Conservation (phyloP, 1,284 basidiomycete genomes). For the Ceratobasidium sp. region DNA sequence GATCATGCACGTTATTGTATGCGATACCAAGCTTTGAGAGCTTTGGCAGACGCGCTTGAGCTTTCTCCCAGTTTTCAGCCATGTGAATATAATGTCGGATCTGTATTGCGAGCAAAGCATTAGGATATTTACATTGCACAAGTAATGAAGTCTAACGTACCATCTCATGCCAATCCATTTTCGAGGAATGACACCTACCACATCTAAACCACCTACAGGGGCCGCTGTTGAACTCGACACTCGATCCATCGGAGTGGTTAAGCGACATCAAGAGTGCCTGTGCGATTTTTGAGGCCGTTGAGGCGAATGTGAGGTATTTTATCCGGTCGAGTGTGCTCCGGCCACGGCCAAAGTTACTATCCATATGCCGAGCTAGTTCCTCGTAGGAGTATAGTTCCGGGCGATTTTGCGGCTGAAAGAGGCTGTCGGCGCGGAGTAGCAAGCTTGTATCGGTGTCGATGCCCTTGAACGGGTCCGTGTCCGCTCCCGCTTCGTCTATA, state of each 20-base stretch:
- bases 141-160: neutral
- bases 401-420: neutral
- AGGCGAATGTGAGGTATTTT: neutral
- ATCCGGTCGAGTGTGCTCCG: neutral
- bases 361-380: neutral
- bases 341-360: too few species aligned
- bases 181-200: neutral
- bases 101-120: neutral
- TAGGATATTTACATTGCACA: neutral
- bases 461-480: neutral
- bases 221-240: neutral
- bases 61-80: neutral
- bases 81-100: neutral
- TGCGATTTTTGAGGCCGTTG: neutral
- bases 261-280: neutral
- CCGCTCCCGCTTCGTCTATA: neutral
- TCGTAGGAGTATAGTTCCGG: neutral
- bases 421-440: constrained; percentile 27
- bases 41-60: neutral
- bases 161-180: neutral
- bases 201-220: neutral
- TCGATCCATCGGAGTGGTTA: neutral
- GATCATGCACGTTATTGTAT: neutral
- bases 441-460: neutral
- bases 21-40: neutral